These are phyloP conservation scores for Marasmius tenuissimus DNA, from an alignment of 1,284 basidiomycete genomes.

Conservation along the genomic window DNA sequence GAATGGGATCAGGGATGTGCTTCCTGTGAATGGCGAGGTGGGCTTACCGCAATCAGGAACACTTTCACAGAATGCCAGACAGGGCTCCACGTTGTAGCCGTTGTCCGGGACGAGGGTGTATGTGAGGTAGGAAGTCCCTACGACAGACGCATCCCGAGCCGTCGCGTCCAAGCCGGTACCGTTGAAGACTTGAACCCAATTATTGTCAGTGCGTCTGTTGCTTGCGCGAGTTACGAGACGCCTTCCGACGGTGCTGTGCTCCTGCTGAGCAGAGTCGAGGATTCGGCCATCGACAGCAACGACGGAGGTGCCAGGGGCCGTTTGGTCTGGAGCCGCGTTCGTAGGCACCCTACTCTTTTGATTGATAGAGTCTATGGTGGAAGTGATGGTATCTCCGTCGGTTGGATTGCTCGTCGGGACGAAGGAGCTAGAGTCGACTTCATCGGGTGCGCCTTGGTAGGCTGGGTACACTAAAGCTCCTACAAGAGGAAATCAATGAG, in stretches of 20 bases:
- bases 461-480: slow-evolving; percentile 13
- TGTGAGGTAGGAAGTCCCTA: slow-evolving; percentile 42
- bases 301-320: slow-evolving; percentile 33
- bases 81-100: slow-evolving; percentile 37
- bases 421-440: slow-evolving; percentile 2
- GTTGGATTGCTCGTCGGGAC: slow-evolving; percentile 19
- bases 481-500: background rate
- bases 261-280: slow-evolving; percentile 21
- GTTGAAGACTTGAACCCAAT: slow-evolving; percentile 35
- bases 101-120: slow-evolving; percentile 37
- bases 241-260: background rate
- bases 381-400: slow-evolving; percentile 32
- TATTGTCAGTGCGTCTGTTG: slow-evolving; percentile 21
- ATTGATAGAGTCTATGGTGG: slow-evolving; percentile 33
- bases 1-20: background rate
- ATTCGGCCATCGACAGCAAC: slow-evolving; percentile 41
- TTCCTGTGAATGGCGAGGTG: background rate
- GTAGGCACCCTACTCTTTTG: slow-evolving; percentile 34
- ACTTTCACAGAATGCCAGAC: slow-evolving; percentile 33
- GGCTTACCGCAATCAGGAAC: slow-evolving; percentile 35
- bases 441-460: slow-evolving; percentile 15
- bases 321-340: slow-evolving; percentile 31
- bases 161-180: slow-evolving; percentile 30
- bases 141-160: slow-evolving; percentile 39
- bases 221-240: slow-evolving; percentile 4